Evolutionary conservation across 2,329 filamentous ascomycete species (phyloP).

Genomic region (Paecilomyces sp.): DNA sequence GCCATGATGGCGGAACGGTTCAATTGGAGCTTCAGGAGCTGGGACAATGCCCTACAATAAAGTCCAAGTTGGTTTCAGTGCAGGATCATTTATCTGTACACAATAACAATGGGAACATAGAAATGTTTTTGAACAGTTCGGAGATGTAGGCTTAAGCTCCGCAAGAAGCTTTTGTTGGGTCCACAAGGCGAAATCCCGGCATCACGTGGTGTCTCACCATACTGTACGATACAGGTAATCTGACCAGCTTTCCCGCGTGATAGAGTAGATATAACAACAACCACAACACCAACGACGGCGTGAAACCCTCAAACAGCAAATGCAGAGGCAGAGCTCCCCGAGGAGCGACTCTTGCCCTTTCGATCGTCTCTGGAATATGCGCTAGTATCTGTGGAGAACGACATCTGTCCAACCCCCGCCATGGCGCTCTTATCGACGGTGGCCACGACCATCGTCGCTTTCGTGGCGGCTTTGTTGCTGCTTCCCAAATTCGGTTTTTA

Average conservation of each 20-base stretch:
- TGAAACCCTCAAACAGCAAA: neutral
- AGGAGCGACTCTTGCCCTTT: neutral
- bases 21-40: neutral
- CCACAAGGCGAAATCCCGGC: neutral
- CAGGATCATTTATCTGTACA: neutral
- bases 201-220: neutral
- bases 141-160: neutral
- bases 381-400: neutral
- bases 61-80: neutral
- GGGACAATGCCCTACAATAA: neutral
- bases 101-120: neutral
- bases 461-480: slow-evolving; percentile 25
- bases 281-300: neutral
- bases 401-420: slow-evolving; percentile 8
- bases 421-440: slow-evolving; percentile 29
- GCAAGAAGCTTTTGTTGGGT: neutral
- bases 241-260: neutral
- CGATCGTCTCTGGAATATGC: neutral
- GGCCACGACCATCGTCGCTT: slow-evolving; percentile 23
- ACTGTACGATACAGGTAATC: neutral
- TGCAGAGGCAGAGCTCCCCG: slow-evolving; percentile 1
- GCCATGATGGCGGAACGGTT: slow-evolving; percentile 4
- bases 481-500: slow-evolving; percentile 27
- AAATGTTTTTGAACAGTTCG: neutral
- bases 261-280: neutral